Percentiles rank a stretch among this genome's conserved stretches.
Conservation (phyloP, 2,329 filamentous ascomycete genomes). For the Spiromastix sp. region DNA sequence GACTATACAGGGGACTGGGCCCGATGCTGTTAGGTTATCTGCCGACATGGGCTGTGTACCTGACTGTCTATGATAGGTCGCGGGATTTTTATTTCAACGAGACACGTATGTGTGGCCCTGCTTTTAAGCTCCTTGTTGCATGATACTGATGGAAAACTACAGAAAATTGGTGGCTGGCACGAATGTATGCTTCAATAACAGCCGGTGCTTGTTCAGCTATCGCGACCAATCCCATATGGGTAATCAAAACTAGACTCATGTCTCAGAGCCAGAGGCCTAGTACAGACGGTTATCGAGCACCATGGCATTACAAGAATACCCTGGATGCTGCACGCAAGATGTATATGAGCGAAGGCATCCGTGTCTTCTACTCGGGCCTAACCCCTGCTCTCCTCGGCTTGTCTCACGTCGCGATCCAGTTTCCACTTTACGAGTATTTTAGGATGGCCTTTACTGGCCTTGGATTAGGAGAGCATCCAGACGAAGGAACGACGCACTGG, state of each 20-base stretch:
- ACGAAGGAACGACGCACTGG: slow-evolving; percentile 59
- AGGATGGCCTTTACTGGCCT: slow-evolving; percentile 84
- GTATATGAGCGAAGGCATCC: slow-evolving; percentile 80
- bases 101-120: slow-evolving; percentile 42
- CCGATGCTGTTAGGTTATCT: slow-evolving; percentile 93
- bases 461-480: slow-evolving; percentile 65
- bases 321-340: slow-evolving; percentile 90
- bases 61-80: slow-evolving; percentile 88
- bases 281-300: slow-evolving; percentile 39
- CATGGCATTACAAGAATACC: slow-evolving; percentile 85
- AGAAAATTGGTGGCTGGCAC: slow-evolving; percentile 69
- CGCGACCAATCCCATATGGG: slow-evolving; percentile 96
- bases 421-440: slow-evolving; percentile 89
- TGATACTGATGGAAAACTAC: slow-evolving; percentile 9
- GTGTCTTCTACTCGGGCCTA: slow-evolving; percentile 90
- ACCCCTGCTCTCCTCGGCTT: slow-evolving; percentile 85
- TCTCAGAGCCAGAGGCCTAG: slow-evolving; percentile 54
- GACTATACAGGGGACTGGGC: slow-evolving; percentile 85
- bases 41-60: slow-evolving; percentile 96
- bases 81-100: slow-evolving; percentile 62
- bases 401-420: slow-evolving; percentile 93
- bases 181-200: slow-evolving; percentile 80
- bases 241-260: slow-evolving; percentile 97
- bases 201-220: slow-evolving; percentile 89
- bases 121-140: not conserved